Base-by-base conservation (phyloP, 1,284 basidiomycete species). In the Tremellales sp. region DNA sequence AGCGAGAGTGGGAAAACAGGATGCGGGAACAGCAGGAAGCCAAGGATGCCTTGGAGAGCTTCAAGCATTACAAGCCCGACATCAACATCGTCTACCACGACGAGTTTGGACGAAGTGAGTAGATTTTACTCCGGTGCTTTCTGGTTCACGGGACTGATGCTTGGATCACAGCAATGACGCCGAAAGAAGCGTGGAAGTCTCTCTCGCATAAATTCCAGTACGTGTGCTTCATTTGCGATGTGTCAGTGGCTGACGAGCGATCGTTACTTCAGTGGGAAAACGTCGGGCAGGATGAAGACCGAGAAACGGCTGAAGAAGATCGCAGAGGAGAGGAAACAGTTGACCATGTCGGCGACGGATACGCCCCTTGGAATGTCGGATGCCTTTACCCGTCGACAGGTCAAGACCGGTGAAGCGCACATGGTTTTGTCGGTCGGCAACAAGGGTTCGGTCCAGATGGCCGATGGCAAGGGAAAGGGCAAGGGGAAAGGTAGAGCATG, bases 101-200 rank as follows among this genome's bases (percentile, higher is more conserved):
- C 70, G 92, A 95, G 72, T 89, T 90, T 66, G 95, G 95, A 25
- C 53, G 71, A 60, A 33, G 65, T 68, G 36, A 56, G 66, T 62
- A 3, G 28, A 19, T 7, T 3, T 3, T 48, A 26, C 39, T 41
- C 28, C 14, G 18, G 13, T 14, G 22, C 19, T 27, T 18, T 33
- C 24, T 28, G 6, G 26, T 32, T 32, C 8, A 3, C 16, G 6
- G 31, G 1, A 35, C 33, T 48, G 39, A 49, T 54, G 36, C 47
- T 32, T 26, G 47, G 21, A 38, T 52, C 28, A 16, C 47, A 67
- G 60, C 63, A 38, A 77, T 97, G 67, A 88, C 86, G 21, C 83
- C 85, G 27, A 97, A 97, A 77, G 95, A 99, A 74, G 91, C 92
- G 12, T 95, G 92, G 91, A 94, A 94, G 74, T 87, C 87, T 19